These are phyloP conservation scores for Massariosphaeria phaeospora DNA, from an alignment of 495 filamentous ascomycete species.

Conservation along the genomic window DNA sequence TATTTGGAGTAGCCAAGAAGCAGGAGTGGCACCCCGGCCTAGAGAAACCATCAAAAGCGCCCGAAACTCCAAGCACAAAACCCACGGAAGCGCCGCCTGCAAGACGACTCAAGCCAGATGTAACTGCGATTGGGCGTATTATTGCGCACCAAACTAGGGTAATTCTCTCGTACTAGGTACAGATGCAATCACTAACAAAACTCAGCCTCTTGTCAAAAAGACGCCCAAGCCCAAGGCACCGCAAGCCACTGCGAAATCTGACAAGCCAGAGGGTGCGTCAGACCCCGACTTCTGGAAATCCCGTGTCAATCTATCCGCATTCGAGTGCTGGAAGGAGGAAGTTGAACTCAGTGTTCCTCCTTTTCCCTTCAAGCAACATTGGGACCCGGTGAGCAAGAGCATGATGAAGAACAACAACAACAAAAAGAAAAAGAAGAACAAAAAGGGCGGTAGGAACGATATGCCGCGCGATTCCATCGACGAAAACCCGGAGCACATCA, in stretches of 20 bases:
- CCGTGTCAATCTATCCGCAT: constrained; percentile 67
- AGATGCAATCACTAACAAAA: not conserved
- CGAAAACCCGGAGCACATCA: constrained; percentile 38
- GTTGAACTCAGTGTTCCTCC: constrained; percentile 68
- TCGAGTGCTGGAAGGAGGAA: constrained; percentile 77
- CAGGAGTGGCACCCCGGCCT: too few relatives aligned
- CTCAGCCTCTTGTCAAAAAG: not conserved
- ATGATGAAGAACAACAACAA: constrained; percentile 49
- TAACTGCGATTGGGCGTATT: constrained; percentile 2
- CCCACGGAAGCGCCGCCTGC: not conserved
- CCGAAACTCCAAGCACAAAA: not conserved
- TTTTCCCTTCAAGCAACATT: constrained; percentile 85
- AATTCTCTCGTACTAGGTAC: not conserved
- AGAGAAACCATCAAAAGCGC: too few relatives aligned
- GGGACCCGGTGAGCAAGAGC: constrained; percentile 72
- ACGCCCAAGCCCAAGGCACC: not conserved
- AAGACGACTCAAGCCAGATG: constrained; percentile 2
- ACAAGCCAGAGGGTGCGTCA: not conserved
- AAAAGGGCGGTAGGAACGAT: constrained; percentile 33
- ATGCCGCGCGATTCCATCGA: constrained; percentile 41
- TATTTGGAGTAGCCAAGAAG: not conserved
- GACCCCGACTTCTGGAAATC: constrained; percentile 59
- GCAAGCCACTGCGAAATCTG: not conserved
- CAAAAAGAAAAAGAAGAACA: constrained; percentile 44
- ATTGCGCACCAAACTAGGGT: constrained; percentile 4